A percentile compares a stretch with the other conserved stretches of the same genome.
Conservation (phyloP, 2,329 filamentous ascomycete species). For the Fusarium sp. region DNA sequence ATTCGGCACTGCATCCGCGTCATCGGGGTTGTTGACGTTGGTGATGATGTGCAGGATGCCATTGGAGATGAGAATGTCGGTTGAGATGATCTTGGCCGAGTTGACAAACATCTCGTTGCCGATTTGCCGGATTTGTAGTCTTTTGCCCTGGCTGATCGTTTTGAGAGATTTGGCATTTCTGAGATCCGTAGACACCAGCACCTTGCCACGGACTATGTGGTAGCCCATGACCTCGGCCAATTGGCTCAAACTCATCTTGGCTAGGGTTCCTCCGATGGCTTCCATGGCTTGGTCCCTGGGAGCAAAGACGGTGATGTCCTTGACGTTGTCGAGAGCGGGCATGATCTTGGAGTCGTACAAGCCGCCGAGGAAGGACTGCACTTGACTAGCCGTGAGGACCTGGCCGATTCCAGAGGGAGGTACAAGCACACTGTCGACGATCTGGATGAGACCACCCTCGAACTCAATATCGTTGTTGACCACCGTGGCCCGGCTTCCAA, state of each 20-base stretch:
- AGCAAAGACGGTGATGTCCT: conserved; percentile 71
- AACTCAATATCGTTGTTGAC: conserved; percentile 59
- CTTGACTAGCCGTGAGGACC: conserved; percentile 61
- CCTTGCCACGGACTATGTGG: conserved; percentile 69
- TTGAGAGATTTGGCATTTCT: conserved; percentile 46
- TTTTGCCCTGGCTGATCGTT: conserved; percentile 51
- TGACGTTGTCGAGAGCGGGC: conserved; percentile 55
- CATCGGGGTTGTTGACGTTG: conserved; percentile 60
- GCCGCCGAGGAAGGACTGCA: conserved; percentile 54
- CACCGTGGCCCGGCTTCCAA: conserved; percentile 58
- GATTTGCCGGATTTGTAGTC: conserved; percentile 54
- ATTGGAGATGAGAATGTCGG: conserved; percentile 67
- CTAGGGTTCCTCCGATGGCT: conserved; percentile 64
- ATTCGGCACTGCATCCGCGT: conserved; percentile 50
- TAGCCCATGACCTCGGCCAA: conserved; percentile 69
- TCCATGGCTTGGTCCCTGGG: conserved; percentile 72
- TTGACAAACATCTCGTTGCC: conserved; percentile 63
- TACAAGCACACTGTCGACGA: conserved; percentile 64
- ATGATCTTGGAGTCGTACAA: conserved; percentile 50
- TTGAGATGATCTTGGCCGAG: conserved; percentile 63
- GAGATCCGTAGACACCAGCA: conserved; percentile 62
- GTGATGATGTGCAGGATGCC: conserved; percentile 71
- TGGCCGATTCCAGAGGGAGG: conserved; percentile 61
- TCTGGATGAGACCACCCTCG: conserved; percentile 62
- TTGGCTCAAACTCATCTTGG: conserved; percentile 58